These are phyloP conservation scores for Neofusicoccum sp. DNA, from an alignment of 2,329 filamentous ascomycete species.

Conservation along the genomic window DNA sequence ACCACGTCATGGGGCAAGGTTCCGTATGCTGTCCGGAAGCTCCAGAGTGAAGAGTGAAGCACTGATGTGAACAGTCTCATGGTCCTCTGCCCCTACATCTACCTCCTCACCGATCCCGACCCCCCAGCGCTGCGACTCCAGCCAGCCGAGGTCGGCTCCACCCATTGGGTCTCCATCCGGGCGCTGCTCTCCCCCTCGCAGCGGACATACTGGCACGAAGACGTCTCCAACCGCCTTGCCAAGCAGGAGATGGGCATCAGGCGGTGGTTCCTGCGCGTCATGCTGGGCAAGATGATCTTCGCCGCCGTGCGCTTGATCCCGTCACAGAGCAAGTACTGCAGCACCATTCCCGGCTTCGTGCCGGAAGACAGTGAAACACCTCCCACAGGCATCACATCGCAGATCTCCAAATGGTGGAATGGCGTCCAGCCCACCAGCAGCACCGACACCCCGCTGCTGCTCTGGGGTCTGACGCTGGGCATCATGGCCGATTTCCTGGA, in stretches of 20 bases:
- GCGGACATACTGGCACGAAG: slow-evolving; percentile 62
- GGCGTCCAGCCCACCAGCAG: slow-evolving; percentile 34
- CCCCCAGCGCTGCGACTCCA: slow-evolving; percentile 61
- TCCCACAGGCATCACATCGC: not conserved
- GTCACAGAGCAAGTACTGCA: slow-evolving; percentile 60
- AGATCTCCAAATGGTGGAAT: slow-evolving; percentile 19
- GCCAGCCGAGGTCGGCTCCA: slow-evolving; percentile 65
- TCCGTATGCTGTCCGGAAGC: slow-evolving; percentile 47
- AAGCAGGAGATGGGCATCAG: slow-evolving; percentile 55
- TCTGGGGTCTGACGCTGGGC: slow-evolving; percentile 68
- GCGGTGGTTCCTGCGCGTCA: slow-evolving; percentile 54
- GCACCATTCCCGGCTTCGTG: slow-evolving; percentile 52
- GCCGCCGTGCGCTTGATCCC: slow-evolving; percentile 63
- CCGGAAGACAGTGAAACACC: slow-evolving; percentile 25
- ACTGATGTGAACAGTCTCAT: slow-evolving; percentile 52
- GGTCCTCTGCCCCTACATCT: slow-evolving; percentile 69
- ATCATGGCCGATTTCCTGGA: slow-evolving; percentile 67
- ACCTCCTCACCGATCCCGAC: slow-evolving; percentile 57
- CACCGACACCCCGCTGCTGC: slow-evolving; percentile 51
- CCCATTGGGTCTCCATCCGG: slow-evolving; percentile 66
- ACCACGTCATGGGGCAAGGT: slow-evolving; percentile 65
- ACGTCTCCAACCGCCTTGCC: slow-evolving; percentile 62
- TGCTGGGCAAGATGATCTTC: slow-evolving; percentile 67
- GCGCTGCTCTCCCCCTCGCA: slow-evolving; percentile 59
- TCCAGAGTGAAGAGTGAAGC: not conserved